Percentiles rank a stretch among this genome's conserved stretches.
These are phyloP conservation scores for Mycena albidolilacea DNA, from an alignment of 768 basidiomycete genomes.

Conservation along the genomic window DNA sequence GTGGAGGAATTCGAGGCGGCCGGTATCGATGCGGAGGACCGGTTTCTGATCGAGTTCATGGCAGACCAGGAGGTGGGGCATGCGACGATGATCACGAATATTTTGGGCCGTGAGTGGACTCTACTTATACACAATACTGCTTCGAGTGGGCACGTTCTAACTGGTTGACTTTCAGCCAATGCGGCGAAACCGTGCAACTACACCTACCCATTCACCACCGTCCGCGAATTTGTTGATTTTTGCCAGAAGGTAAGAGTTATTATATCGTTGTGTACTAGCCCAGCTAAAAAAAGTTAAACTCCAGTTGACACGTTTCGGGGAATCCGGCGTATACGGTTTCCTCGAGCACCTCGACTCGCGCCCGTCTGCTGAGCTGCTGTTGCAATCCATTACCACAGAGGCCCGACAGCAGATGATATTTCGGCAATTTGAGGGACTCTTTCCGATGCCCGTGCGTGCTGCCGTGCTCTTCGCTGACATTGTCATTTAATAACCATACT, in stretches of 20 bases:
- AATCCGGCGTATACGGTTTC: constrained; percentile 76
- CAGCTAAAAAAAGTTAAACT: neutral
- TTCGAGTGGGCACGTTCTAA: neutral
- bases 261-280: no score
- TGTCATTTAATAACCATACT: no score
- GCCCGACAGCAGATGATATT: constrained; percentile 77
- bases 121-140: neutral
- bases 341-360: constrained; percentile 74
- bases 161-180: constrained; percentile 43
- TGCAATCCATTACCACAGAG: constrained; percentile 73
- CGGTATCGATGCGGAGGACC: constrained; percentile 67
- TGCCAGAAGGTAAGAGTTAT: constrained; percentile 59
- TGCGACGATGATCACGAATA: constrained; percentile 66
- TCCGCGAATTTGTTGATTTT: constrained; percentile 73
- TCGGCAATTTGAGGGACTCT: constrained; percentile 72
- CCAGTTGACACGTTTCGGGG: constrained; percentile 66
- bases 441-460: constrained; percentile 66
- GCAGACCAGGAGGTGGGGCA: constrained; percentile 77
- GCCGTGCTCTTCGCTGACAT: no score
- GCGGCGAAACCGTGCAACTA: constrained; percentile 72
- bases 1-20: constrained; percentile 68
- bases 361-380: constrained; percentile 64
- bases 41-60: constrained; percentile 73
- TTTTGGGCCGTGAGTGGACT: constrained; percentile 55
- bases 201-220: constrained; percentile 67